Evolutionary conservation across 352 stramenopile species (phyloP), one percentile per base, ranked within the genome.

Genomic region (Pythium pyrilobum): DNA sequence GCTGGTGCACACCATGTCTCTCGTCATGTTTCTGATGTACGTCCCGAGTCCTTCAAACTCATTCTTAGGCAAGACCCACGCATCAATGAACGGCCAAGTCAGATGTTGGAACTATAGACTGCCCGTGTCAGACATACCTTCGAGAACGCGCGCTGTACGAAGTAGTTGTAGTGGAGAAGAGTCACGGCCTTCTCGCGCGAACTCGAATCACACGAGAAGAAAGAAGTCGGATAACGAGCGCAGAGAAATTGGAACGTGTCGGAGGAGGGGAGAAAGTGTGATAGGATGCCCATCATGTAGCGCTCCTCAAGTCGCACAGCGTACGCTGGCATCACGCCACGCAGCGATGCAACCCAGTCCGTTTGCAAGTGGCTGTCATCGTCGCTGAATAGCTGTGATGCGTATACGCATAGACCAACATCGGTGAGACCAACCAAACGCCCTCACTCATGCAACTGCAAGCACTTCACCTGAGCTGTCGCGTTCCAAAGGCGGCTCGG

Each of bases 241-340:
- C 83, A 92, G 43, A 92, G 85, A 66, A 91, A 94, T 32, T 85
- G 75, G 42, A 90, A 89, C 6, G 76, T 67, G 21, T 72, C 61
- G 28, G 70, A 63, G 5, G 80, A 72, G 27, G 73, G 67, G 13
- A 94, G 50, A 42, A 94, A 87, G 65, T 94, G 83, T 38, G 74
- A 75, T 33, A 90, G 53, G 38, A 82, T 64, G 4, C 69, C 64
- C 64, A 86, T 84, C 33, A 78, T 81, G 42, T 75, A 74, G 2
- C 59, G 21, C 29, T 81, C 66, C n/a, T 68, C 45, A 18, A 94
- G 56, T 18, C 67, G 58, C 10, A 67, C 57, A 37, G 77, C 72
- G 39, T 78, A 91, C 12, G 62, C 66, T 9, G 83, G 83, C 34
- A 94, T 52, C 21, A 87, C 58, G 8, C 69, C 72, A 5, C 81